Base-by-base conservation (phyloP, 2,329 filamentous ascomycete species). In the Neospermospora avenae region DNA sequence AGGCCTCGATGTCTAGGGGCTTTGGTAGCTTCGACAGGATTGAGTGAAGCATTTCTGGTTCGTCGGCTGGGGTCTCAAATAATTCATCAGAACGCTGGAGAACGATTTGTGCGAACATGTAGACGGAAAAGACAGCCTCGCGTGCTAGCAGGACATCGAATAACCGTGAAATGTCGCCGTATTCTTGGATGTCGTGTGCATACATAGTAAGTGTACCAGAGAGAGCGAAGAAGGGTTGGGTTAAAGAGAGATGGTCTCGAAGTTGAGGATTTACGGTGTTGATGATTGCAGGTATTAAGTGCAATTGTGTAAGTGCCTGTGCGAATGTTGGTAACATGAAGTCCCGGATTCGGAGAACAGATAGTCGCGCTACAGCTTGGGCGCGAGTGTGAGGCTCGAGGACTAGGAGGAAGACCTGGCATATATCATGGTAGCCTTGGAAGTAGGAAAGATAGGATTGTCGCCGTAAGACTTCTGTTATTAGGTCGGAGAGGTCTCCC, bases 391-490 rank as follows among this genome's bases (percentile, higher is more conserved):
- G 71, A 10, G 84, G 77, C 0, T 88, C 87, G 3, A 99, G 81
- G 11, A 97, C 93, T 14, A 99, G 83, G 42, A 98, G 83, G 61
- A 99, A 82, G 24, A 99, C 95, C 76, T 99, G 96, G 68, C 91
- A 95, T 70, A 99, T 98, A 77, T 99, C 95, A 75, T 99, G 95
- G 74, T 96, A 99, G 73, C 95, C 95, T 77, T 99, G 95, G 75
- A 99, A 99, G 77, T 99, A 99, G 78, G 87, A 91, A 37, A 99
- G 84, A 73, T 88, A 87, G 16, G 93, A 91, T 69, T 96, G 83
- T 35, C 84, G 84, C 56, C 96, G 88, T 48, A 99, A 83, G 14
- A 96, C 85, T 65, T 89, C 83, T 55, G 84, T 84, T 69, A 99
- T 98, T 54, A 99, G 81, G 64, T 85, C 78, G 7, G 87, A 93